Evolutionary conservation across 371 early-diverging fungal species (phyloP), one percentile per base, ranked within the genome.

Genomic region (Parasitella parasitica): DNA sequence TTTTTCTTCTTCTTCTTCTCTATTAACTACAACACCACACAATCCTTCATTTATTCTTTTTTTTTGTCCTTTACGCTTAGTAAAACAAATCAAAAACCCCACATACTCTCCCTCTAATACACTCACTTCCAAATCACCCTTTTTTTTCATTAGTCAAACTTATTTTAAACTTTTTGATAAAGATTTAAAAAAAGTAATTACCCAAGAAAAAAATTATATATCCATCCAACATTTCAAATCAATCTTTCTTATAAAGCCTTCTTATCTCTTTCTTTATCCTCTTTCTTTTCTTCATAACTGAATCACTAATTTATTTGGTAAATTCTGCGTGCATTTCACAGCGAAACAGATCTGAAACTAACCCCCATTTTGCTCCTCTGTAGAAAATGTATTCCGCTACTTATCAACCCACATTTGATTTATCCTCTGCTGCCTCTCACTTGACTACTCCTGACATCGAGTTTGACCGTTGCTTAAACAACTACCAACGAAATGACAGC

Each of bases 161-260:
- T 60, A 34, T 61, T 61, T 61, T 61, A 61, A 64, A 51, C 64
- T 64, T 64, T 64, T 64, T 37, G 64, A 64, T 43, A 64, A 64
- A 64, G 64, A 57, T 56, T 63, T 64, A 57, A 38, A 50, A 26
- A 36, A 26, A 30, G 41, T 54, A 49, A 61, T 15, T 34, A 22
- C 4, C 34, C 36, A 36, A 32, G 32, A 57, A 57, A 57, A 24
- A n/a, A 41, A 48, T 41, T 34, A 36, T 27, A 18, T 32, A 32
- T 32, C 6, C 20, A 54, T 22, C 24, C 35, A 34, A 48, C 18
- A 49, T 58, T 26, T 49, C 51, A 59, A 51, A 59, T 59, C 37
- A 50, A 59, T 24, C 26, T 48, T 34, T 15, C 32, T 57, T 50
- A 43, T 20, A 43, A 43, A 43, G 18, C 11, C 43, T 20, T 22